Base-by-base conservation (phyloP, 2,329 filamentous ascomycete genomes). In the Coniochaeta ligniaria region DNA sequence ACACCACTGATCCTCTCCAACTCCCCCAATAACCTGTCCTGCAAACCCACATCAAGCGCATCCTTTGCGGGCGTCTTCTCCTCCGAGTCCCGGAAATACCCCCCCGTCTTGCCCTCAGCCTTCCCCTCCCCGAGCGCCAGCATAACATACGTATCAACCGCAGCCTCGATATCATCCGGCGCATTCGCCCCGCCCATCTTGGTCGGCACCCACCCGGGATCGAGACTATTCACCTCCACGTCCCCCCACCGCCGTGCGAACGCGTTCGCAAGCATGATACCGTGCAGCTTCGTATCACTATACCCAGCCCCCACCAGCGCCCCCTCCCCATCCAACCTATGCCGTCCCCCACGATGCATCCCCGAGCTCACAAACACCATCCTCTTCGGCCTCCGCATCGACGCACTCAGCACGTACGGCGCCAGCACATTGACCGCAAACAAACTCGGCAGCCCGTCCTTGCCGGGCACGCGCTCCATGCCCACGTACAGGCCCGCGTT, bases 351-450 rank as follows among this genome's bases (percentile, higher is more conserved):
- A 24, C 70, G 70, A 63, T 86, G 83, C 70, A 83, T 72, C 22
- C 75, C 72, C 0, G 78, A 82, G 22, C 76, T 81, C 57, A 85
- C 70, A 62, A 78, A 85, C 0, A 86, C 70, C 12, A 85, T 69
- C 8, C 82, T 71, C 61, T 76, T 66, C 1, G 79, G 82, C 20
- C 73, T 74, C 2, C 74, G 67, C 69, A 85, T 78, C 11, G 83
- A 67, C 28, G 75, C 78, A 0, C 82, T 80, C 2, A 86, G 72
- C 6, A 86, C 73, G 64, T 85, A 86, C 0, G 83, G 83, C 17
- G 83, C 82, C 0, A 86, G 65, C 0, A 77, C 82, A 65, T 86
- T 86, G 54, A 85, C 81, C 0, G 80, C 76, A 56, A 84, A 81
- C 1, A 83, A 73, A 1, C 75, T 73, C 0, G 81, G 78, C 24